Percentiles rank a stretch among this genome's conserved stretches.
phyloP scores from a whole-genome alignment of 495 filamentous ascomycete species.

The Podospora appendiculata region DNA sequence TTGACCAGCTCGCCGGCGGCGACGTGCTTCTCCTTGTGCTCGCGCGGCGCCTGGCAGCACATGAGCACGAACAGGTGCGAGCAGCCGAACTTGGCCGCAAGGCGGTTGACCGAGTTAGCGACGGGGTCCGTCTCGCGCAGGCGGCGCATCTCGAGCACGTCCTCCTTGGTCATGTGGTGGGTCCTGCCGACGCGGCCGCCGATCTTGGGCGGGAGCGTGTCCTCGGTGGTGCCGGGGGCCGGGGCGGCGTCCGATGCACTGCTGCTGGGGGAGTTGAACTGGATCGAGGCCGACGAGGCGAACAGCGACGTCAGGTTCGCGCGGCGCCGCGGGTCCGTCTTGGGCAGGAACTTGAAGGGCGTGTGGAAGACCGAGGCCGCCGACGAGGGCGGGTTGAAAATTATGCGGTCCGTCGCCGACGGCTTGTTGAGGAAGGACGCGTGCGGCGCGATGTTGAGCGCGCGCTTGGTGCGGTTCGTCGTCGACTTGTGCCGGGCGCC shows the following conservation, averaged over 20 bases:
- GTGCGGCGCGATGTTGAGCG: conserved; percentile 65
- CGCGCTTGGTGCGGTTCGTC: conserved; percentile 60
- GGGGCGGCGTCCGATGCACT: too few species aligned
- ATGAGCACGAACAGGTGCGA: conserved; percentile 63
- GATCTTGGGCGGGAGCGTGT: conserved; percentile 1
- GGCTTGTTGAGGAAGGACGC: conserved; percentile 49
- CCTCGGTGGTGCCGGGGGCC: not conserved
- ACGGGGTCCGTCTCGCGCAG: conserved; percentile 61
- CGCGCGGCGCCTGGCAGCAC: conserved; percentile 31
- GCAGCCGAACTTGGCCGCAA: conserved; percentile 74
- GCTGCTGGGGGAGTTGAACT: conserved; percentile 1
- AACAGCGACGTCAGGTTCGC: conserved; percentile 35
- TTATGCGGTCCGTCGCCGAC: conserved; percentile 51
- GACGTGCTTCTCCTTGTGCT: conserved; percentile 31
- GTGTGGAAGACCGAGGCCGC: conserved; percentile 77
- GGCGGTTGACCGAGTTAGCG: conserved; percentile 59
- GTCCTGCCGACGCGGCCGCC: not conserved
- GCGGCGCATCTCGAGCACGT: conserved; percentile 72
- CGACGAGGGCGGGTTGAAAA: conserved; percentile 93
- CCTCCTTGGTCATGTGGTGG: conserved; percentile 66
- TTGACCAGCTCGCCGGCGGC: conserved; percentile 47
- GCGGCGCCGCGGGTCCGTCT: conserved; percentile 60
- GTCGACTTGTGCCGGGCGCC: conserved; percentile 61
- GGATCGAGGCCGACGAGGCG: conserved; percentile 13
- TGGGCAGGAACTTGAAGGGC: conserved; percentile 82